phyloP scores from a whole-genome alignment of 768 basidiomycete species.

The Mycena maculata region DNA sequence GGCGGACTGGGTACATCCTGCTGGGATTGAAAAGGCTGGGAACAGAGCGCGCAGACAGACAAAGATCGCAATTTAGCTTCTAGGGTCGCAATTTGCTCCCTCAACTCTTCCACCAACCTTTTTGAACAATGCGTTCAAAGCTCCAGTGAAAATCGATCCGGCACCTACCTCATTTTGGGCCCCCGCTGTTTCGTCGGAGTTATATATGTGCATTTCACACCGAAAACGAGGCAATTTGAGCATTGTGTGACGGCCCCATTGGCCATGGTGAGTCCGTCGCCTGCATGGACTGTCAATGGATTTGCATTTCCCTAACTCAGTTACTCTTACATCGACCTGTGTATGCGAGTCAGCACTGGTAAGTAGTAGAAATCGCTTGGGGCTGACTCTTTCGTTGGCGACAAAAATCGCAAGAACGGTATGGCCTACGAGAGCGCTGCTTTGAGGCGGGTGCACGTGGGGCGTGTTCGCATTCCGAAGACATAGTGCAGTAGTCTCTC shows the following conservation, averaged over 20 bases:
- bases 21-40: constrained; percentile 17
- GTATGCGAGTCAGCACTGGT: too few species aligned
- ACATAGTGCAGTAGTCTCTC: too few species aligned
- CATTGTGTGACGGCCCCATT: too few species aligned
- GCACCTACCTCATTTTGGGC: constrained; percentile 19
- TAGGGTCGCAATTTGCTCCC: constrained; percentile 56
- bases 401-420: constrained; percentile 12
- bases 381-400: constrained; percentile 18
- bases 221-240: constrained; percentile 23
- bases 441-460: too few species aligned
- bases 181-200: constrained; percentile 20
- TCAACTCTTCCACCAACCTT: constrained; percentile 60
- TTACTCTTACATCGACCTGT: constrained; percentile 28
- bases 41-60: constrained; percentile 29
- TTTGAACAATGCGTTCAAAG: constrained; percentile 17
- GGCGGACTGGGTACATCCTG: too few species aligned
- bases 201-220: constrained; percentile 22
- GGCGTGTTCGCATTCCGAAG: too few species aligned
- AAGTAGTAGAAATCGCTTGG: not conserved
- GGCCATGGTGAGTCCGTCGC: constrained; percentile 20
- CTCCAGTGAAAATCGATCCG: not conserved
- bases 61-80: constrained; percentile 49
- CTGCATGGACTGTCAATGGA: not conserved
- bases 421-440: not conserved
- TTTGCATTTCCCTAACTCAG: not conserved